These are phyloP conservation scores for Penicillium odoratum DNA, from an alignment of 495 filamentous ascomycete genomes.

Conservation along the genomic window DNA sequence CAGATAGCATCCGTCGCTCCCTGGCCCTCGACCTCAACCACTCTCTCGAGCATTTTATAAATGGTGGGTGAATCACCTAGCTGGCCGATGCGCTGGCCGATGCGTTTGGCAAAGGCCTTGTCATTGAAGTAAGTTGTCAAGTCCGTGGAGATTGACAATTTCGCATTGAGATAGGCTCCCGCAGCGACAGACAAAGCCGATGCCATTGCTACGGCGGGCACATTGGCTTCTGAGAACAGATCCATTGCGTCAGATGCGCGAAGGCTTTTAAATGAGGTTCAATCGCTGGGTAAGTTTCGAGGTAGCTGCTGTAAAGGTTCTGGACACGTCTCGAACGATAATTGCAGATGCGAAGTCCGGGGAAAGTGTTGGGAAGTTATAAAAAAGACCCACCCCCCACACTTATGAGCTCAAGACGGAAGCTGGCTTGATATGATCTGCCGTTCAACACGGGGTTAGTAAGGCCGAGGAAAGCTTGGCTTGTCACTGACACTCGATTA, in stretches of 20 bases:
- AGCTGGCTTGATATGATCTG: slow-evolving; percentile 30
- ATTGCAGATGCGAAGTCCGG: not conserved
- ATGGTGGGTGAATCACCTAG: slow-evolving; percentile 46
- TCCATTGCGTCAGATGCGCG: slow-evolving; percentile 30
- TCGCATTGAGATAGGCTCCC: slow-evolving; percentile 52
- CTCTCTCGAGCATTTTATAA: slow-evolving; percentile 46
- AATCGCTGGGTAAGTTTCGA: not conserved
- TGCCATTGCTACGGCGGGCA: slow-evolving; percentile 35
- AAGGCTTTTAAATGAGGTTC: not conserved
- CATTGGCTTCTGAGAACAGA: slow-evolving; percentile 36
- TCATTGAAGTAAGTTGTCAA: slow-evolving; percentile 35
- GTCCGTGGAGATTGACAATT: slow-evolving; percentile 45
- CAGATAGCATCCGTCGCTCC: slow-evolving; percentile 43
- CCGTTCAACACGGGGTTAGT: slow-evolving; percentile 19
- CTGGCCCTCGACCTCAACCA: slow-evolving; percentile 39
- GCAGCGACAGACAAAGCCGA: slow-evolving; percentile 43
- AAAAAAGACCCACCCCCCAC: slow-evolving; percentile 5
- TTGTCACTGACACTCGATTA: not conserved
- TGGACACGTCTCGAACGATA: not conserved
- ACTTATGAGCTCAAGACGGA: slow-evolving; percentile 28
- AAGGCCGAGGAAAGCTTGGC: not conserved
- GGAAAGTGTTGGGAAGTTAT: slow-evolving; percentile 5
- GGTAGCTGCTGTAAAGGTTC: not conserved
- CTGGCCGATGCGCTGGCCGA: slow-evolving; percentile 39
- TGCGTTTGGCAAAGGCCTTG: slow-evolving; percentile 31